Base-by-base conservation (phyloP, 2,329 filamentous ascomycete species). In the Colletotrichum shisoi region DNA sequence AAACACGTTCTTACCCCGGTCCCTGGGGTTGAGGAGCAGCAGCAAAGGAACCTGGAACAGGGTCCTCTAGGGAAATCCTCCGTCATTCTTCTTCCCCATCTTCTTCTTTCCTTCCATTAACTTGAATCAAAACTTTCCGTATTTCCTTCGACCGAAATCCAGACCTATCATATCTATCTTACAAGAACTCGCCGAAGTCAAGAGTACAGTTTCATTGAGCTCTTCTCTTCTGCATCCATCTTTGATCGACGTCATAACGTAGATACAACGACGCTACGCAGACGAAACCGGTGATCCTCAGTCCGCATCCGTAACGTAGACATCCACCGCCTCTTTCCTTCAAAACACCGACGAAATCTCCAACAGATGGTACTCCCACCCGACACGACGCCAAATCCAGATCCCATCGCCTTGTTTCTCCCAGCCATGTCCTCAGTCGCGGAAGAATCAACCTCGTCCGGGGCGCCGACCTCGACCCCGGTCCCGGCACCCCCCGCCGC, bases 341-440 rank as follows among this genome's bases (percentile, higher is more conserved):
- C n/a, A 34, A 34, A 59, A 44, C 40, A 19, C 45, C 21, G 24
- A 12, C 45, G 15, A 34, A 21, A 19, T 46, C 31, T 59, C 52
- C 19, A n/a, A 27, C 52, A 67, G 45, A 68, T 68, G 66, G 66
- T 67, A 45, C 57, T 67, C 51, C 66, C 57, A 27, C 63, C 66
- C 31, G 12, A 62, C 34, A 68, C 66, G 13, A 68, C 66, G 24
- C 63, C 58, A 45, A 59, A 51, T 24, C 64, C 63, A 34, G 54
- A 49, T 27, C 64, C 67, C 59, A 57, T 45, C 56, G 56, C 64
- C 49, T 27, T 69, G 39, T 69, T 69, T 49, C 54, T 63, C 52
- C 68, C 60, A 57, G 63, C 63, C 60, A 70, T 70, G 69, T 70
- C 69, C 15, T 54, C 68, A 42, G 54, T 57, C 9, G 15, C 53